phyloP scores from a whole-genome alignment of 192 early-diverging fungal species.

The Umbelopsis ramanniana region DNA sequence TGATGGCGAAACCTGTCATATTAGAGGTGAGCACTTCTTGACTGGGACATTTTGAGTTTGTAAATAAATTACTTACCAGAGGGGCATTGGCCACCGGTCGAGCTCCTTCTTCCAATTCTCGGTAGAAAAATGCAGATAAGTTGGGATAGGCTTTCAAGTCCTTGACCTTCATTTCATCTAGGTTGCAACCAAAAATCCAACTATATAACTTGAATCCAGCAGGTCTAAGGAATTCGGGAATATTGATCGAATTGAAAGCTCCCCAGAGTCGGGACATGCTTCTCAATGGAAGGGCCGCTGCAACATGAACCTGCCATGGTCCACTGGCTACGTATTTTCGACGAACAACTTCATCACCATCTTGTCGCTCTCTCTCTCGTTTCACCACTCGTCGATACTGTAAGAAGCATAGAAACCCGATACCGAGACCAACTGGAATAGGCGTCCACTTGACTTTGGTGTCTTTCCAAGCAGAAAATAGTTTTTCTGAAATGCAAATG shows the following conservation, averaged over 20 bases:
- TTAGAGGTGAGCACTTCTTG: no score
- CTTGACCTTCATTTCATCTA: slow-evolving; percentile 92
- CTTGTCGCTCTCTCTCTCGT: slow-evolving; percentile 42
- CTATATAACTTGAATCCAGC: slow-evolving; percentile 82
- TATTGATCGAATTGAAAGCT: slow-evolving; percentile 80
- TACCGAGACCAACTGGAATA: slow-evolving; percentile 76
- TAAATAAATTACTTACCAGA: slow-evolving; percentile 54
- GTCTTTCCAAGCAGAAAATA: slow-evolving; percentile 51
- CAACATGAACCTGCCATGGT: slow-evolving; percentile 90
- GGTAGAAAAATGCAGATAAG: slow-evolving; percentile 92
- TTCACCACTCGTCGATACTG: slow-evolving; percentile 62
- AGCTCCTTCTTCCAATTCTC: slow-evolving; percentile 77
- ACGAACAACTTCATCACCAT: slow-evolving; percentile 29
- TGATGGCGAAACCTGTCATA: slow-evolving; percentile 74
- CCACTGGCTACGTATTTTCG: slow-evolving; percentile 67
- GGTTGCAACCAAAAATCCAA: slow-evolving; percentile 85
- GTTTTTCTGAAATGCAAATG: background rate
- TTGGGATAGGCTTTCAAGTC: slow-evolving; percentile 82
- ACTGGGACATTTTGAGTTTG: background rate
- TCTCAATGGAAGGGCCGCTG: slow-evolving; percentile 87
- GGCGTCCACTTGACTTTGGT: slow-evolving; percentile 68
- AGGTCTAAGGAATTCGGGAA: slow-evolving; percentile 76
- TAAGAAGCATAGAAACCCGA: slow-evolving; percentile 53
- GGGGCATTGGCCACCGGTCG: slow-evolving; percentile 71
- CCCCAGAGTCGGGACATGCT: slow-evolving; percentile 93